Evolutionary conservation across 495 filamentous ascomycete genomes (phyloP).

Genomic region (Bombardia bombarda): DNA sequence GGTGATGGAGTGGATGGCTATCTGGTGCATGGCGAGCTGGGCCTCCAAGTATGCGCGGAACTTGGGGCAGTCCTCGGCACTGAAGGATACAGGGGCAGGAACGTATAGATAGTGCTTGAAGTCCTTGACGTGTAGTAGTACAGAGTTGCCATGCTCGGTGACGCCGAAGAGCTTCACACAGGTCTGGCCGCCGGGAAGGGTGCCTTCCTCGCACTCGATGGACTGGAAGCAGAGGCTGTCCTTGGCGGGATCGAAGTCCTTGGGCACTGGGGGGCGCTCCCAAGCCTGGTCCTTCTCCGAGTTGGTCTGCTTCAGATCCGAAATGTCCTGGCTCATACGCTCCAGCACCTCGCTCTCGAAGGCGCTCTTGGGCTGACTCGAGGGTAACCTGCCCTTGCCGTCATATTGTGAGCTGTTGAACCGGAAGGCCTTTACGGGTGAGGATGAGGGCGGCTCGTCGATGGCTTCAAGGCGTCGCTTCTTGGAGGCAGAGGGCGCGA

Average conservation of each 20-base stretch:
- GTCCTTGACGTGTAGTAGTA: constrained; percentile 87
- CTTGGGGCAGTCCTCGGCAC: constrained; percentile 60
- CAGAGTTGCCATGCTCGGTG: constrained; percentile 92
- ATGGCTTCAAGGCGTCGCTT: constrained; percentile 66
- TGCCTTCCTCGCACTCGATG: constrained; percentile 91
- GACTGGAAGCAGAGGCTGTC: constrained; percentile 84
- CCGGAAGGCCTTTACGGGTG: constrained; percentile 35
- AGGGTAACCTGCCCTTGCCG: constrained; percentile 54
- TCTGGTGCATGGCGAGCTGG: constrained; percentile 55
- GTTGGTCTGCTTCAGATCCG: constrained; percentile 71
- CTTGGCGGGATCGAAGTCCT: constrained; percentile 56
- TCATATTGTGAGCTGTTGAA: constrained; percentile 53
- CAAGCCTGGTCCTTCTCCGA: constrained; percentile 92
- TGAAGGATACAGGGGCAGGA: constrained; percentile 76
- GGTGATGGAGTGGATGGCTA: constrained; percentile 56
- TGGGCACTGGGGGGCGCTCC: constrained; percentile 67
- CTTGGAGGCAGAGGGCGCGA: constrained; percentile 46
- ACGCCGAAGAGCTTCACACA: constrained; percentile 89
- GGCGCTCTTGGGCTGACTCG: constrained; percentile 79
- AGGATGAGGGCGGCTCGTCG: constrained; percentile 25
- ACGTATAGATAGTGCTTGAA: constrained; percentile 97
- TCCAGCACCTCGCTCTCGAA: constrained; percentile 94
- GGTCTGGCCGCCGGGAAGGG: constrained; percentile 58
- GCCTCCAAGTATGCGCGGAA: constrained; percentile 73
- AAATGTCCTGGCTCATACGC: constrained; percentile 88